A percentile compares a stretch with the other conserved stretches of the same genome.
These are phyloP conservation scores for Trichoderma pleuroti DNA, from an alignment of 2,329 filamentous ascomycete genomes.

Conservation along the genomic window DNA sequence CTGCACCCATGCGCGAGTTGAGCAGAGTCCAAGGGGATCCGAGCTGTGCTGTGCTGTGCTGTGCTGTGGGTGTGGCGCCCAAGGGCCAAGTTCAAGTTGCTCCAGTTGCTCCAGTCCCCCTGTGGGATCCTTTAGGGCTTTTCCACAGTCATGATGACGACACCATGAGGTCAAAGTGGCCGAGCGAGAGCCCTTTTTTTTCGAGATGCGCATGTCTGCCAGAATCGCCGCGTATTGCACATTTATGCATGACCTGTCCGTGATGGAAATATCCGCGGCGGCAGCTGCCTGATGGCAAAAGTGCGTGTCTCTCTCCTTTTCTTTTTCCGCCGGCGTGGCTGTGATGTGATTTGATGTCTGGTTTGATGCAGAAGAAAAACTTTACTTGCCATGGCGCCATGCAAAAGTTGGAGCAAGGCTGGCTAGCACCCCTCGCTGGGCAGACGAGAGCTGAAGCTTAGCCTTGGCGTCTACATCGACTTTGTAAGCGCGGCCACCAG, in stretches of 20 bases:
- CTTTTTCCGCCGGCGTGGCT: not conserved
- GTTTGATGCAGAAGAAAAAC: not conserved
- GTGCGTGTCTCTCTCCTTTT: not conserved
- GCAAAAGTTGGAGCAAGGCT: not conserved
- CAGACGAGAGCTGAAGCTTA: slow-evolving; percentile 1
- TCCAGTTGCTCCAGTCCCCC: not conserved
- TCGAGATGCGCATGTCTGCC: slow-evolving; percentile 7
- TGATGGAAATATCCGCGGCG: not conserved
- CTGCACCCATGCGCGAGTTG: not conserved
- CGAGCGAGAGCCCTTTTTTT: not conserved
- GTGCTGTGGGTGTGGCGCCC: not conserved
- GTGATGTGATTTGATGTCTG: not conserved
- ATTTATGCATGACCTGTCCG: not conserved
- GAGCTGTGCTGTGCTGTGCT: too few relatives aligned
- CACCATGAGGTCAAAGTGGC: slow-evolving; percentile 12
- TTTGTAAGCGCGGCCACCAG: slow-evolving; percentile 4
- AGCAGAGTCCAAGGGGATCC: not conserved
- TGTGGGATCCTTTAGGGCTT: not conserved
- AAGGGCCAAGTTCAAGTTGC: not conserved
- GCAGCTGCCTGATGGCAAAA: not conserved
- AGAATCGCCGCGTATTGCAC: slow-evolving; percentile 3
- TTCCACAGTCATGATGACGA: slow-evolving; percentile 4
- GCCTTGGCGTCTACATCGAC: not conserved
- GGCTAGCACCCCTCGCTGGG: not conserved
- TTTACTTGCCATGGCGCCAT: not conserved